Percentiles rank a stretch among this genome's conserved stretches.
Evolutionary conservation across 768 basidiomycete genomes (phyloP).

Genomic region (Termitomyces sp.): DNA sequence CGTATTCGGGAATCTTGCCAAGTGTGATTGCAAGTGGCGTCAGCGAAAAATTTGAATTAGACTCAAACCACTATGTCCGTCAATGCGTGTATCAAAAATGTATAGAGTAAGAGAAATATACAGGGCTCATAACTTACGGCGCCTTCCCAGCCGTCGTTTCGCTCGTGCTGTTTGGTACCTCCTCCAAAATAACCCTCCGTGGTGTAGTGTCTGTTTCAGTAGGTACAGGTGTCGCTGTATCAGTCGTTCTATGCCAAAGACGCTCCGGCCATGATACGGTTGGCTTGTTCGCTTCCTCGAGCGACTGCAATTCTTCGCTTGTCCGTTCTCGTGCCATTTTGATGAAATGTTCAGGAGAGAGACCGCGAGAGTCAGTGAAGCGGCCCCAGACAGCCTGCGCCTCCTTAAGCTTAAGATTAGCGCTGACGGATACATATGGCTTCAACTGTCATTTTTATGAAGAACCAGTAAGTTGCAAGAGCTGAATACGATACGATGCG

Average conservation of each 20-base stretch:
- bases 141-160: conserved; percentile 3
- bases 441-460: conserved; percentile 44
- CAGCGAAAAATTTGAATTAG: neutral
- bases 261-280: conserved; percentile 7
- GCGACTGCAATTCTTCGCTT: neutral
- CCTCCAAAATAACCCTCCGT: conserved; percentile 3
- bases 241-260: neutral
- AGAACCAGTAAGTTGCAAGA: neutral
- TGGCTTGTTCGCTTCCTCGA: conserved; percentile 3
- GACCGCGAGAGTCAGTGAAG: conserved; percentile 32
- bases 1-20: neutral
- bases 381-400: conserved; percentile 33
- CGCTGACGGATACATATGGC: conserved; percentile 58
- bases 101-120: neutral
- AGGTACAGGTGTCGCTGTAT: neutral
- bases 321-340: conserved; percentile 29
- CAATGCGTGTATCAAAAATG: neutral
- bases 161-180: neutral
- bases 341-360: conserved; percentile 42
- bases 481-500: neutral
- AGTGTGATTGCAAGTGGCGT: neutral
- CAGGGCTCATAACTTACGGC: conserved; percentile 1
- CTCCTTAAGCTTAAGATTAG: conserved; percentile 33
- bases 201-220: neutral
- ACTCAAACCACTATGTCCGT: neutral